Percentiles rank a stretch among this genome's conserved stretches.
Conservation (phyloP, 129 eudicot genomes). For the Flaveria brownii region DNA sequence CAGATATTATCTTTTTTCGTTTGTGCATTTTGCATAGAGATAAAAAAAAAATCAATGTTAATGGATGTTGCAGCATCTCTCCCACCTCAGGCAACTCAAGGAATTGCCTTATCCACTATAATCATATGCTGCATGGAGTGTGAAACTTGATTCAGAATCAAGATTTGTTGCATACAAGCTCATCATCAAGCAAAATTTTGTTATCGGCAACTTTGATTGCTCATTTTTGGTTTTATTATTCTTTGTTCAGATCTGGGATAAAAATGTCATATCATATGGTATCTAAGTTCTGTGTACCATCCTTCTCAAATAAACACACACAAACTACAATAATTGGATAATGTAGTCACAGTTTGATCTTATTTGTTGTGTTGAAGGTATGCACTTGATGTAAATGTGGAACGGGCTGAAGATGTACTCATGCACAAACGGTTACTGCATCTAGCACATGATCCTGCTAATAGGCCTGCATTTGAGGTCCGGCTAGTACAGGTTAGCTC, state of each 20-base stretch:
- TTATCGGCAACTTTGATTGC: background rate
- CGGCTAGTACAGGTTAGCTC: constrained; percentile 91
- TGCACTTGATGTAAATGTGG: constrained; percentile 96
- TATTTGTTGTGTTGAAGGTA: constrained; percentile 57
- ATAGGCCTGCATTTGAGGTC: constrained; percentile 90
- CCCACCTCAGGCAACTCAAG: background rate
- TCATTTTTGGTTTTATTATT: background rate
- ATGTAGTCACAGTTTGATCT: constrained; percentile 25
- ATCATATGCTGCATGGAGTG: constrained; percentile 2
- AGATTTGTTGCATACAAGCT: constrained; percentile 16
- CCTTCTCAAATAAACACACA: constrained; percentile 4
- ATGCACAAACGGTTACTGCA: constrained; percentile 78
- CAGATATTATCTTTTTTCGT: background rate
- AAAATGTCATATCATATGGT: constrained; percentile 4
- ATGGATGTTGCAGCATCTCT: background rate
- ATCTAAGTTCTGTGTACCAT: constrained; percentile 5
- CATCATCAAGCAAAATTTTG: constrained; percentile 1
- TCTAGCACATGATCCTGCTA: constrained; percentile 87
- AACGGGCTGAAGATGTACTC: constrained; percentile 97
- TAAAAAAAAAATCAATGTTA: background rate
- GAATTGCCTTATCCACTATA: background rate
- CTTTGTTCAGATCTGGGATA: constrained; percentile 2
- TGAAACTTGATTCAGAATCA: constrained; percentile 19
- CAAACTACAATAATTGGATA: constrained; percentile 8
- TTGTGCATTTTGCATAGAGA: background rate